Conservation (phyloP, 2,329 filamentous ascomycete genomes). For the Tolypocladium cylindrosporum region DNA sequence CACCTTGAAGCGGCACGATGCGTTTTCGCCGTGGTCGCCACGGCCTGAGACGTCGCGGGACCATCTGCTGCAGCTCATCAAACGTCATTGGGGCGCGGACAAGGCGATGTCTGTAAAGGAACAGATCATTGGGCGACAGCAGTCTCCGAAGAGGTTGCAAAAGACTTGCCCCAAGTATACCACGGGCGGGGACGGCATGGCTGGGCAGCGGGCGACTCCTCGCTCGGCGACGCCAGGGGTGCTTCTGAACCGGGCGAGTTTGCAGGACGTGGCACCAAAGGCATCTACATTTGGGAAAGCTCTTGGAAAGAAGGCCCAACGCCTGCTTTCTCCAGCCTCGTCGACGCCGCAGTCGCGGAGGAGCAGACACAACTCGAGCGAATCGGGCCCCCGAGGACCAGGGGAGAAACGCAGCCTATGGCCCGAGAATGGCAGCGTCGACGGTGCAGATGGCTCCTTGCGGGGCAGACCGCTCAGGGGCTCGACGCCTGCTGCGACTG, state of each 20-base stretch:
- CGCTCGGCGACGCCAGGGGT: not conserved
- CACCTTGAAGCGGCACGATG: constrained; percentile 36
- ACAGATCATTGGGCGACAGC: not conserved
- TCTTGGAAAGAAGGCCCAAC: not conserved
- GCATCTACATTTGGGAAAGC: constrained; percentile 1
- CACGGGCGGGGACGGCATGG: too few species aligned
- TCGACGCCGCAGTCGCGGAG: not conserved
- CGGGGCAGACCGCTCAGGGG: not conserved
- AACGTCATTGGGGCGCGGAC: constrained; percentile 36
- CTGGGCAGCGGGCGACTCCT: not conserved
- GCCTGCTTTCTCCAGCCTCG: not conserved
- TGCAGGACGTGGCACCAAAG: not conserved
- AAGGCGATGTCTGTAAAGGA: constrained; percentile 21
- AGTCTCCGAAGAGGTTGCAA: not conserved
- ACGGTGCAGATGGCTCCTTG: not conserved
- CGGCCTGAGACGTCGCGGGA: constrained; percentile 23
- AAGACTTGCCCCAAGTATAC: not conserved
- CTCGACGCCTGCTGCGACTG: not conserved
- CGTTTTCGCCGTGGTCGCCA: constrained; percentile 42
- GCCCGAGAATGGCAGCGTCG: not conserved
- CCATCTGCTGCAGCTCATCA: constrained; percentile 33
- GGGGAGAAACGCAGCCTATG: not conserved
- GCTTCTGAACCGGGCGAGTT: not conserved
- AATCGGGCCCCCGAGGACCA: not conserved
- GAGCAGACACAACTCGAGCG: not conserved